Percentiles rank a stretch among this genome's conserved stretches.
phyloP scores from a whole-genome alignment of 2,329 filamentous ascomycete genomes.

The Tolypocladium tundrense region DNA sequence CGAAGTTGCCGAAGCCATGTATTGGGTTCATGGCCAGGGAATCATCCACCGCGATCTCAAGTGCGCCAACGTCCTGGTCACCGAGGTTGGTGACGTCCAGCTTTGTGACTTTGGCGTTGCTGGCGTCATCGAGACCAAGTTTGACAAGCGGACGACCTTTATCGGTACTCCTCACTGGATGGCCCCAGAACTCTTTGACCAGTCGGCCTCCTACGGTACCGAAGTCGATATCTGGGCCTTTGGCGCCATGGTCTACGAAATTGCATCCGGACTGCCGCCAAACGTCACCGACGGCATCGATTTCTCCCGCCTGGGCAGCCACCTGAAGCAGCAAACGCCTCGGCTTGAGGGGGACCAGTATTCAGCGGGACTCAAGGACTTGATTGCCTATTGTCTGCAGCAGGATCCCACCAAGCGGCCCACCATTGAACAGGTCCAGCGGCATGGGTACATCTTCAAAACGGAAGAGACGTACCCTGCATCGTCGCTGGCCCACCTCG shows the following conservation, averaged over 20 bases:
- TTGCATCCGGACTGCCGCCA: slow-evolving; percentile 67
- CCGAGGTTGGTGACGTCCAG: slow-evolving; percentile 66
- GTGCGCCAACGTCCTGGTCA: slow-evolving; percentile 71
- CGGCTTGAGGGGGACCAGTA: slow-evolving; percentile 62
- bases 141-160: slow-evolving; percentile 69
- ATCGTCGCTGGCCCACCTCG: slow-evolving; percentile 50
- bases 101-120: slow-evolving; percentile 81
- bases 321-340: slow-evolving; percentile 52
- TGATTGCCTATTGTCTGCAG: slow-evolving; percentile 64
- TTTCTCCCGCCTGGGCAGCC: slow-evolving; percentile 40
- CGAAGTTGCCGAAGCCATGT: slow-evolving; percentile 55
- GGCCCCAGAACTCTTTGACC: slow-evolving; percentile 67
- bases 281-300: slow-evolving; percentile 47
- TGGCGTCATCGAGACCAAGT: slow-evolving; percentile 63
- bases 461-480: slow-evolving; percentile 55
- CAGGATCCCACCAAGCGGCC: slow-evolving; percentile 60
- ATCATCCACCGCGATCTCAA: slow-evolving; percentile 66
- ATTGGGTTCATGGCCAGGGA: slow-evolving; percentile 57
- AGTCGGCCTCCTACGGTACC: slow-evolving; percentile 54
- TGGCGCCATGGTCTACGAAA: slow-evolving; percentile 71
- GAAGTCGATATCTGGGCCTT: slow-evolving; percentile 80
- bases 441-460: slow-evolving; percentile 57
- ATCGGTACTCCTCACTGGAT: slow-evolving; percentile 82
- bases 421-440: slow-evolving; percentile 57
- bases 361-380: slow-evolving; percentile 55